Evolutionary conservation across 805 yeast genomes (phyloP).

Genomic region (Yamadazyma akitaensis): DNA sequence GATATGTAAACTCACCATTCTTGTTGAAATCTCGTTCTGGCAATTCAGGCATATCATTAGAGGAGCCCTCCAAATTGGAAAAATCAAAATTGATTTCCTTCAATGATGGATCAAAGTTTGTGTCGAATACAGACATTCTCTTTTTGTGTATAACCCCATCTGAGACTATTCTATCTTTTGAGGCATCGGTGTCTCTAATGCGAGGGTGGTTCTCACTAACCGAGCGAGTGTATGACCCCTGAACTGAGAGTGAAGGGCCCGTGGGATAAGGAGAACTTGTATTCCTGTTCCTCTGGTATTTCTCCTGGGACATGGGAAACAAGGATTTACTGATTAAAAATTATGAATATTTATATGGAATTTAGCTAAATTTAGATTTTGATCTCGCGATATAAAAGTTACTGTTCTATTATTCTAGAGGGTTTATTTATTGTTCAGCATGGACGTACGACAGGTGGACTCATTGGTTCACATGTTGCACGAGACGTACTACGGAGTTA

Average conservation of each 20-base stretch:
- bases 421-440: neutral
- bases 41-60: neutral
- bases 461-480: neutral
- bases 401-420: too few species aligned
- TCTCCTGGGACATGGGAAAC: neutral
- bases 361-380: too few species aligned
- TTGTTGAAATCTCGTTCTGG: neutral
- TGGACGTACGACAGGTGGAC: neutral
- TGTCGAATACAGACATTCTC: constrained; percentile 14
- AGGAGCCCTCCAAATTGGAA: neutral
- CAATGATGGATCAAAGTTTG: constrained; percentile 15
- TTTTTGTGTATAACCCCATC: constrained; percentile 12
- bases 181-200: neutral
- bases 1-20: neutral
- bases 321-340: too few species aligned
- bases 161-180: constrained; percentile 9
- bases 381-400: too few species aligned
- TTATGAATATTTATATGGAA: too few species aligned
- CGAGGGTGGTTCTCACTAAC: constrained; percentile 1
- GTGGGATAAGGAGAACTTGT: neutral
- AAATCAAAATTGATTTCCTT: constrained; percentile 9
- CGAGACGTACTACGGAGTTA: neutral
- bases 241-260: neutral
- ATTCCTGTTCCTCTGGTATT: neutral
- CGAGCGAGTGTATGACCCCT: neutral